Conservation (phyloP, 192 early-diverging fungal species). For the Lobosporangium transversale region DNA sequence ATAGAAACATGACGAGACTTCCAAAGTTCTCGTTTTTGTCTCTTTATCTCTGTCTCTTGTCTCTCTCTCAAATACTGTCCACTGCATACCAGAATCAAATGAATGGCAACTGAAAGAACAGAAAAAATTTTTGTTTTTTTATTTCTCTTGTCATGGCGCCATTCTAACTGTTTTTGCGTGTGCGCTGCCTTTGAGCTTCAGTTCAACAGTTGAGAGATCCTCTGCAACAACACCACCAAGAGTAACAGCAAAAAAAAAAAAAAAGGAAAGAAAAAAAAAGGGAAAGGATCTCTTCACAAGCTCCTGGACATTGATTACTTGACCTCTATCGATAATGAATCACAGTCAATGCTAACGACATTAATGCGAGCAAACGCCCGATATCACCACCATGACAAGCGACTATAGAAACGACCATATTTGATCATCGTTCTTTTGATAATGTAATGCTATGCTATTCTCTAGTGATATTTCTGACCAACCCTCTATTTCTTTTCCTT, state of each 20-base stretch:
- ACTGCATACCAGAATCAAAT: conserved; percentile 9
- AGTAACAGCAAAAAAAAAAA: too few species aligned
- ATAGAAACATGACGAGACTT: background rate
- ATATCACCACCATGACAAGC: too few species aligned
- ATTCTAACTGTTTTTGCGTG: conserved; percentile 5
- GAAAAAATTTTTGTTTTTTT: background rate
- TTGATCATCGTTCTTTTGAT: too few species aligned
- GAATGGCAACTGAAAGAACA: conserved; percentile 7
- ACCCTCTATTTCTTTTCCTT: conserved; percentile 6
- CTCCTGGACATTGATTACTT: too few species aligned
- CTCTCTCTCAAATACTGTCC: background rate
- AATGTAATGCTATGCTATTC: too few species aligned
- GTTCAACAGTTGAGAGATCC: too few species aligned
- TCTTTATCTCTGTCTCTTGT: background rate
- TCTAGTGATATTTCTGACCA: too few species aligned
- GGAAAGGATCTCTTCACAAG: background rate
- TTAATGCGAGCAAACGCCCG: too few species aligned
- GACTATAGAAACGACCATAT: too few species aligned
- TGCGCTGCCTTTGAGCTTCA: too few species aligned
- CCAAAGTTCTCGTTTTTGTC: background rate
- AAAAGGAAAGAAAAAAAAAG: background rate
- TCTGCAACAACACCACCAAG: too few species aligned
- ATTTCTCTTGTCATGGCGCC: conserved; percentile 6
- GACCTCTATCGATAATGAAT: background rate
- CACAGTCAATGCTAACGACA: background rate